phyloP scores from a whole-genome alignment of 306 rosid species.

The Corylus avellana region DNA sequence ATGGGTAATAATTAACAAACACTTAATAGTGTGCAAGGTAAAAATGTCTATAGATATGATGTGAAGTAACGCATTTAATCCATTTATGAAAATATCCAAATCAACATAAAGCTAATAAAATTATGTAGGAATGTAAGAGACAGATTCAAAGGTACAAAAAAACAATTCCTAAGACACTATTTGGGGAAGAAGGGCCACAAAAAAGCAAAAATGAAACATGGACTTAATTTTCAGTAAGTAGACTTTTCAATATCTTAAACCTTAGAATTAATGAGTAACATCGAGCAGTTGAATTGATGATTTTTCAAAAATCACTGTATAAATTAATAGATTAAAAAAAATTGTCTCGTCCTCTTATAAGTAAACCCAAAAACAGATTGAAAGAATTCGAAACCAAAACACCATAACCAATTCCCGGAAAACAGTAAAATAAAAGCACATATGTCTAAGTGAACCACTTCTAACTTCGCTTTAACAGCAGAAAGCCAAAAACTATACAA shows the following conservation, averaged over 20 bases:
- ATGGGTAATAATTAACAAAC: not conserved
- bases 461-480: not conserved
- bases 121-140: not conserved
- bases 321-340: too few relatives aligned
- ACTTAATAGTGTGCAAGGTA: not conserved
- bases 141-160: not conserved
- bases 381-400: not conserved
- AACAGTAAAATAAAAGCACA: not conserved
- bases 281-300: too few relatives aligned
- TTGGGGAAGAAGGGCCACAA: not conserved
- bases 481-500: not conserved
- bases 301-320: too few relatives aligned
- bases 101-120: not conserved
- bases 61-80: not conserved
- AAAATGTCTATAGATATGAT: not conserved
- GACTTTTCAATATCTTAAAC: not conserved
- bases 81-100: not conserved
- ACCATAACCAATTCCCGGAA: not conserved
- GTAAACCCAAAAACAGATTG: not conserved
- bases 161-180: not conserved
- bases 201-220: not conserved
- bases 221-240: not conserved
- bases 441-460: not conserved
- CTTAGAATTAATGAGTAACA: too few relatives aligned
- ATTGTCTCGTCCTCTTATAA: not conserved